Evolutionary conservation across 768 basidiomycete species (phyloP).

Genomic region (Termitomyces sp.): DNA sequence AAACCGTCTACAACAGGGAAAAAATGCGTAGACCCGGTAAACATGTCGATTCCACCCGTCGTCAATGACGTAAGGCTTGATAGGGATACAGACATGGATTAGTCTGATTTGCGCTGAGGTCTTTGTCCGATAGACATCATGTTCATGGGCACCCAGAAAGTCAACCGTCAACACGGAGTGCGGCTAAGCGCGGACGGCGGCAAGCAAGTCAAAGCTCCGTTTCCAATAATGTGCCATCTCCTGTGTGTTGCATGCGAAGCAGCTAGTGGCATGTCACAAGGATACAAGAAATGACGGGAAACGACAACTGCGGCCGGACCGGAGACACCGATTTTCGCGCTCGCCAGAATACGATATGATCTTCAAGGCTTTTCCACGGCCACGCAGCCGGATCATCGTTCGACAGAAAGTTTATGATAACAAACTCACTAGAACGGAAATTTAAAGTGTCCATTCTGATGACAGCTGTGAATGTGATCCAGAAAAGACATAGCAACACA

Average conservation of each 20-base stretch:
- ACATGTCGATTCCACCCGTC: conserved; percentile 14
- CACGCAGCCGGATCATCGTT: conserved; percentile 1
- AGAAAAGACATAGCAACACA: background rate
- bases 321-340: conserved; percentile 4
- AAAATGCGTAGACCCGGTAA: background rate
- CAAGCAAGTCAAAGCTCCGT: background rate
- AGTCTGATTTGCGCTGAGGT: background rate
- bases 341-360: conserved; percentile 4
- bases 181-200: background rate
- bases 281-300: background rate
- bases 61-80: conserved; percentile 18
- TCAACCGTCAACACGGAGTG: background rate
- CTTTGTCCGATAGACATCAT: conserved; percentile 7
- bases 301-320: conserved; percentile 9
- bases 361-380: conserved; percentile 5
- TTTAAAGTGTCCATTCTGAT: background rate
- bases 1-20: conserved; percentile 14
- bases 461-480: background rate
- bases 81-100: conserved; percentile 12
- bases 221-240: background rate
- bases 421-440: background rate
- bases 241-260: background rate
- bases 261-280: conserved; percentile 3
- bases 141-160: conserved; percentile 4
- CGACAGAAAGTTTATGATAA: background rate